These are phyloP conservation scores for Stellera chamaejasme DNA, from an alignment of 345 rosid species.

Conservation along the genomic window DNA sequence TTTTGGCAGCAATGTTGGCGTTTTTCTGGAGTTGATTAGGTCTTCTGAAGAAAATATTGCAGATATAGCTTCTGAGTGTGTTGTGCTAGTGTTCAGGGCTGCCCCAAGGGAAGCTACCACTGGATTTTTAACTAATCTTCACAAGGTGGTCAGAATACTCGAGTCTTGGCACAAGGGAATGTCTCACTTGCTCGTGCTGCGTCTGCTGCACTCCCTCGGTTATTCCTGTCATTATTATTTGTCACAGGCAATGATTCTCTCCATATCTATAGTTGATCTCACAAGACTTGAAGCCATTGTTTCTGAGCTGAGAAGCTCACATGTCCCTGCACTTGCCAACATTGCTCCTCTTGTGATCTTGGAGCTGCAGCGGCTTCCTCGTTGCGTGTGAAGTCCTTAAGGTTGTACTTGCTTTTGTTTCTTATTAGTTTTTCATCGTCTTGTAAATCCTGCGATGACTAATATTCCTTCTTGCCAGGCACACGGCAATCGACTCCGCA, in stretches of 20 bases:
- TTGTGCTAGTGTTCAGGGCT: constrained; percentile 59
- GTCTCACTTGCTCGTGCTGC: constrained; percentile 44
- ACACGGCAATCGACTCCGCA: not conserved
- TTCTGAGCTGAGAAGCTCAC: constrained; percentile 58
- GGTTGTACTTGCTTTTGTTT: constrained; percentile 7
- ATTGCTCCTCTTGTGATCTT: constrained; percentile 49
- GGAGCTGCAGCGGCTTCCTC: constrained; percentile 78
- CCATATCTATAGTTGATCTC: constrained; percentile 55
- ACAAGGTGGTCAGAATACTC: constrained; percentile 53
- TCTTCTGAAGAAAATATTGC: constrained; percentile 40
- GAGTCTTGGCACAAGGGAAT: constrained; percentile 46
- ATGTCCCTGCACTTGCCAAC: constrained; percentile 35
- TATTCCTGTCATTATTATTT: constrained; percentile 75
- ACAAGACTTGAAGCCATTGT: constrained; percentile 50
- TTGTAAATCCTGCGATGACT: not conserved
- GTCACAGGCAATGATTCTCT: constrained; percentile 80
- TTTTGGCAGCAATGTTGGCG: constrained; percentile 63
- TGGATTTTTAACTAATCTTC: constrained; percentile 74
- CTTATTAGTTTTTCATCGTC: not conserved
- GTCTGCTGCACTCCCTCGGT: constrained; percentile 70
- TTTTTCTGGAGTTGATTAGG: constrained; percentile 51
- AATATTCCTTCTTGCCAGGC: constrained; percentile 7
- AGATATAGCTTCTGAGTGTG: constrained; percentile 82
- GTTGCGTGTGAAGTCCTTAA: constrained; percentile 28
- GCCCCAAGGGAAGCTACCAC: constrained; percentile 93